A percentile compares a stretch with the other conserved stretches of the same genome.
Conservation (phyloP, 2,329 filamentous ascomycete species). For the Cercospora sp. region DNA sequence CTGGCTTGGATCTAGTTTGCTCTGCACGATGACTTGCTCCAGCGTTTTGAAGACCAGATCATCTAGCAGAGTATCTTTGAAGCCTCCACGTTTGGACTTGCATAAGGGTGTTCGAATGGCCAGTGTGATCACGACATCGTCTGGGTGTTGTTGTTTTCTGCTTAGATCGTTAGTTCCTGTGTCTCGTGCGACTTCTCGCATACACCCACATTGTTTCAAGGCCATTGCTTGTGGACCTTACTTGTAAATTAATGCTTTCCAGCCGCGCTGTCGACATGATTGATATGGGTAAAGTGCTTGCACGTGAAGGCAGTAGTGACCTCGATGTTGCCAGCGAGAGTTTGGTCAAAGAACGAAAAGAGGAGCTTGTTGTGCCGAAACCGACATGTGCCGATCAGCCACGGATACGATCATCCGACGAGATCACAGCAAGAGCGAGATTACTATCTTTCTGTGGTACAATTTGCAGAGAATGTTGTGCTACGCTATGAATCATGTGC, state of each 20-base stretch:
- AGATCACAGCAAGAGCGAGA: background rate
- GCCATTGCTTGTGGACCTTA: background rate
- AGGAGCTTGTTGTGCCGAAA: background rate
- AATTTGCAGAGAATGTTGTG: background rate
- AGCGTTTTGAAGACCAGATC: slow-evolving; percentile 80
- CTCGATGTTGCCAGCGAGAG: background rate
- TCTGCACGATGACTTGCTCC: slow-evolving; percentile 54
- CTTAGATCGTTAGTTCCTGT: background rate
- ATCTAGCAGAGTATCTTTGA: slow-evolving; percentile 92
- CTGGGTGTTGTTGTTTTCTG: slow-evolving; percentile 65
- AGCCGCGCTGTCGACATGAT: background rate
- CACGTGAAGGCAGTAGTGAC: background rate
- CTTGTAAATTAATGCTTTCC: background rate
- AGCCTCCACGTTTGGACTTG: slow-evolving; percentile 86
- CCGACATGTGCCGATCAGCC: background rate
- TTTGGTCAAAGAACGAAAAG: background rate
- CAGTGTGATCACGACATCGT: slow-evolving; percentile 94
- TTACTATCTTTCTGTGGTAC: background rate
- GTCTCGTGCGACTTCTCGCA: background rate
- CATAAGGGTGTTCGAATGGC: slow-evolving; percentile 84
- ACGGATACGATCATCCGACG: background rate
- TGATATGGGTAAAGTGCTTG: background rate
- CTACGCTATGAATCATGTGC: background rate
- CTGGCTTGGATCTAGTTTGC: slow-evolving; percentile 37
- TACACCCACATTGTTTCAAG: background rate